A percentile compares a stretch with the other conserved stretches of the same genome.
Conservation (phyloP, 129 eudicot species). For the Flaveria sonorensis region DNA sequence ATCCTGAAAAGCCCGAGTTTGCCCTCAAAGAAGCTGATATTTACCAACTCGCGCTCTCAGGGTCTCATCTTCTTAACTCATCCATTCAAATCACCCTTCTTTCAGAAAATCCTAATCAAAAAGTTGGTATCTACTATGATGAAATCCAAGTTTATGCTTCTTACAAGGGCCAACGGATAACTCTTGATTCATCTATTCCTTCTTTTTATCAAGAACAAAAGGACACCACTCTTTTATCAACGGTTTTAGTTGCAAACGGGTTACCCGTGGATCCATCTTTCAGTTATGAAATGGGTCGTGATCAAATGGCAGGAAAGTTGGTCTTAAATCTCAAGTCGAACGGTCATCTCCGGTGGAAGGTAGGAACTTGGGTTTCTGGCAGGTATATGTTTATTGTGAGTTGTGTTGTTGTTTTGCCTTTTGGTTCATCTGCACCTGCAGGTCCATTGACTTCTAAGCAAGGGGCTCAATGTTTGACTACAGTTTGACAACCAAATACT, state of each 20-base stretch:
- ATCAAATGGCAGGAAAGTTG: conserved; percentile 55
- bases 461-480: conserved; percentile 68
- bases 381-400: conserved; percentile 61
- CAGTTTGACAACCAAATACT: conserved; percentile 33
- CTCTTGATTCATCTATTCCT: conserved; percentile 54
- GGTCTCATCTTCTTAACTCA: conserved; percentile 69
- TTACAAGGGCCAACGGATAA: conserved; percentile 72
- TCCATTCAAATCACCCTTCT: conserved; percentile 70
- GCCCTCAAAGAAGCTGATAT: conserved; percentile 70
- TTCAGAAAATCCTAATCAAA: conserved; percentile 67
- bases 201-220: conserved; percentile 70
- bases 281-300: conserved; percentile 63
- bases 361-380: conserved; percentile 80
- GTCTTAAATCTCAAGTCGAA: conserved; percentile 53
- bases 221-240: conserved; percentile 53
- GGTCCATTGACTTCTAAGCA: conserved; percentile 58
- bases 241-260: conserved; percentile 51
- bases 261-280: conserved; percentile 66
- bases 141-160: conserved; percentile 59
- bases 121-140: conserved; percentile 75
- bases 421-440: conserved; percentile 56
- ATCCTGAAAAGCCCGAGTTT: conserved; percentile 79
- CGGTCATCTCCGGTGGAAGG: conserved; percentile 76
- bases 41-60: conserved; percentile 71
- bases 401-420: conserved; percentile 62